Percentiles rank a stretch among this genome's conserved stretches.
These are phyloP conservation scores for Calonectria hongkongensis DNA, from an alignment of 2,329 filamentous ascomycete genomes.

Conservation along the genomic window DNA sequence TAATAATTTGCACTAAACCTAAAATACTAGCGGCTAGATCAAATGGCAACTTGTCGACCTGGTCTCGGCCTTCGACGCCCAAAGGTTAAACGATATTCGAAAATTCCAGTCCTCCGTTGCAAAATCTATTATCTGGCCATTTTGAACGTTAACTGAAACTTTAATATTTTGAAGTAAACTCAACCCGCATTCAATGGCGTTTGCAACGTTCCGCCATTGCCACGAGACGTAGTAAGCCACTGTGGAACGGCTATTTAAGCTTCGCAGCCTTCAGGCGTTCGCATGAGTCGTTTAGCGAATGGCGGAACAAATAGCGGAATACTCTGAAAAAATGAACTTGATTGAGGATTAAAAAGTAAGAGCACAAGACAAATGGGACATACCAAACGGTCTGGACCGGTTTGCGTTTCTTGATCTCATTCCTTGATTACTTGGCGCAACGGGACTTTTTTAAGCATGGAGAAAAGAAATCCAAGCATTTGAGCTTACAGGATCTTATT, in stretches of 20 bases:
- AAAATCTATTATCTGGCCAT: not conserved
- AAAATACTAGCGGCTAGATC: not conserved
- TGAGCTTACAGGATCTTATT: not conserved
- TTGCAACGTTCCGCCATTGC: not conserved
- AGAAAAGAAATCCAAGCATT: not conserved
- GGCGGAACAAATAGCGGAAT: slow-evolving; percentile 29
- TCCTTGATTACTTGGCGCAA: slow-evolving; percentile 34
- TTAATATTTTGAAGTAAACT: not conserved
- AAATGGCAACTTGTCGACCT: not conserved
- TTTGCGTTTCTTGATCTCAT: slow-evolving; percentile 27
- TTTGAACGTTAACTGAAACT: not conserved
- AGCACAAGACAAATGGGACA: slow-evolving; percentile 35
- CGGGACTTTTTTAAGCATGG: too few relatives aligned
- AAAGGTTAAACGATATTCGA: not conserved
- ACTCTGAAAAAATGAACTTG: slow-evolving; percentile 26
- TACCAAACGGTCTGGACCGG: slow-evolving; percentile 36
- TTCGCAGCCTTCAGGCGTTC: not conserved
- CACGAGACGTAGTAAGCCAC: not conserved
- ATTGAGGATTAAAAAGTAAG: slow-evolving; percentile 45
- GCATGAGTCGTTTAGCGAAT: slow-evolving; percentile 1
- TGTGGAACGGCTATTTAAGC: not conserved
- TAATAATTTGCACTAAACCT: not conserved
- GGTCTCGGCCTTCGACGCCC: not conserved
- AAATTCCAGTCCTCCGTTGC: not conserved
- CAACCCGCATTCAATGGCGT: not conserved